Conservation (phyloP, 345 rosid species). For the Balakata baccata region DNA sequence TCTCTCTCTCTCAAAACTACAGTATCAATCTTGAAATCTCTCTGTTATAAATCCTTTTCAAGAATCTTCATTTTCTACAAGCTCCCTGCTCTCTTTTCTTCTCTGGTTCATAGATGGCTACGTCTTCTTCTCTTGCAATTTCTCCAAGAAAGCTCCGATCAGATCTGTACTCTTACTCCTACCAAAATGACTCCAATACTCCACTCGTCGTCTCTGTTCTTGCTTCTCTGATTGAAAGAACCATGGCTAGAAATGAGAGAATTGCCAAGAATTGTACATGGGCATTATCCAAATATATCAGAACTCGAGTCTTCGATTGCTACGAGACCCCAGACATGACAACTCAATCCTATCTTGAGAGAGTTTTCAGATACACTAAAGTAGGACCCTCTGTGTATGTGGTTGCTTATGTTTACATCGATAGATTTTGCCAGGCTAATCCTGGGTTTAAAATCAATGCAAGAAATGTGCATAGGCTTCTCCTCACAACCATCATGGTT, state of each 20-base stretch:
- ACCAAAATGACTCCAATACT: conserved; percentile 50
- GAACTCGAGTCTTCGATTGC: conserved; percentile 62
- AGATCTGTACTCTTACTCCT: conserved; percentile 65
- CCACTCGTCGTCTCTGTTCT: conserved; percentile 82
- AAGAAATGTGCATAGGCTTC: conserved; percentile 74
- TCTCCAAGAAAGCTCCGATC: conserved; percentile 85
- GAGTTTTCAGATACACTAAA: conserved; percentile 76
- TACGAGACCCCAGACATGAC: conserved; percentile 77
- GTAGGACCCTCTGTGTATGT: conserved; percentile 86
- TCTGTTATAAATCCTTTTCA: conserved; percentile 14
- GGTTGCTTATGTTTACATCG: conserved; percentile 83
- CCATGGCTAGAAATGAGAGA: conserved; percentile 62
- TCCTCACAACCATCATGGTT: conserved; percentile 79
- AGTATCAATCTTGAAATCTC: not conserved
- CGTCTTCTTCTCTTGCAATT: conserved; percentile 46
- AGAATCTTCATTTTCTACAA: not conserved
- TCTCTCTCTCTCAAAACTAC: no score
- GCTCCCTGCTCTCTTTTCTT: conserved; percentile 4
- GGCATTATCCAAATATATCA: conserved; percentile 34
- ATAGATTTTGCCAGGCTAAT: conserved; percentile 74
- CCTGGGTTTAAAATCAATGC: conserved; percentile 61
- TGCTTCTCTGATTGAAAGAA: conserved; percentile 69
- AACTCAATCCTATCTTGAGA: conserved; percentile 72
- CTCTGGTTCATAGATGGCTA: conserved; percentile 27
- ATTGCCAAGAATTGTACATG: conserved; percentile 41